Evolutionary conservation across 768 basidiomycete species (phyloP), one percentile per base, ranked within the genome.

Genomic region (Mycena galopus): DNA sequence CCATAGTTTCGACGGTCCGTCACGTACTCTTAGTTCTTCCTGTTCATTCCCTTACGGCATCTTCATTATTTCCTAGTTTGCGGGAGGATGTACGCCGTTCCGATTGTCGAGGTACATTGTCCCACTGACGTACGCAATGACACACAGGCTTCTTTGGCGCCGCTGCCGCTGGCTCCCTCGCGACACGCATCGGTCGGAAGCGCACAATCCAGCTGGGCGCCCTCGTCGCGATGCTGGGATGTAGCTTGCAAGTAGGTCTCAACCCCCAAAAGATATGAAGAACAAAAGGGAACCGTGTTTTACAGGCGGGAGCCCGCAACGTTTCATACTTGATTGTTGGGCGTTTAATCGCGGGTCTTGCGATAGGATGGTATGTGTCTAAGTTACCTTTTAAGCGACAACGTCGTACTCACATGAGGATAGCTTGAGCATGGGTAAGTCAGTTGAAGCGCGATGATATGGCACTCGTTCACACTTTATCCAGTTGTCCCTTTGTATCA

Each of bases 1-100:
- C 84, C 27, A 89, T 90, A 62, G 87, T 89, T 25, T 88, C 89
- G 4, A 78, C 88, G 58, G 89, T 90, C 84, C 86, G 88, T 35
- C 84, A 83, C 4, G 86, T 76, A 84, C 4, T 86, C 76, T 0
- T 86, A 85, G 21, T 80, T 27, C 2, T 16, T 10, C 23, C 27
- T 17, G 3, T 51, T 21, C 16, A 21, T 17, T 17, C 30, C 16
- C 35, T 23, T 25, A 53, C 29, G 7, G 21, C 17, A n/a, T 23
- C 42, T 11, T 10, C 25, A 47, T 6, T n/a, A 6, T 30, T 56
- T 11, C 35, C 23, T 39, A 74, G 73, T 74, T 74, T 32, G 73
- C 73, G 2, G 73, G 73, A n/a, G 73, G 73, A 63, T 74, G 73
- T 71, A 56, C 61, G 73, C 14, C 35, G 16, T 23, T 17, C 35